A percentile compares a stretch with the other conserved stretches of the same genome.
Evolutionary conservation across 2,329 filamentous ascomycete species (phyloP).

Genomic region (Trichoderma sp.): DNA sequence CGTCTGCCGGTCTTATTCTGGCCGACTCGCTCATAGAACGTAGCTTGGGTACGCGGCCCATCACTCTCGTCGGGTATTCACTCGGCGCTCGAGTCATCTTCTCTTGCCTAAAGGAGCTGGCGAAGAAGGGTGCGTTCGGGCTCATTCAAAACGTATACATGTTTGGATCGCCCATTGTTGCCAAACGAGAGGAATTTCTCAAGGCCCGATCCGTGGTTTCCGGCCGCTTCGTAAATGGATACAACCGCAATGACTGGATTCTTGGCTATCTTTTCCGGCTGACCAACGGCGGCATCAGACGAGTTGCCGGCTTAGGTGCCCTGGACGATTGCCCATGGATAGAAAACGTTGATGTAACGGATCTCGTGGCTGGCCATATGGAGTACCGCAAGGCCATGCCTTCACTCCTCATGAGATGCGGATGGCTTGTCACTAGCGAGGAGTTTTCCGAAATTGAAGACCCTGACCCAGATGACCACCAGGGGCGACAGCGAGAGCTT

Average conservation of each 20-base stretch:
- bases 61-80: constrained; percentile 93
- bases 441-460: constrained; percentile 98
- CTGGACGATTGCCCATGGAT: constrained; percentile 75
- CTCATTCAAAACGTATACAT: constrained; percentile 93
- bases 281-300: constrained; percentile 86
- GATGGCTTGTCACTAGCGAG: constrained; percentile 87
- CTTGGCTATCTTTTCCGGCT: constrained; percentile 92
- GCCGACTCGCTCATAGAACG: constrained; percentile 91
- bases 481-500: constrained; percentile 81
- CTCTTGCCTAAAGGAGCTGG: constrained; percentile 82
- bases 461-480: constrained; percentile 91
- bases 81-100: constrained; percentile 91
- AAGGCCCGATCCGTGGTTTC: constrained; percentile 78
- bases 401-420: constrained; percentile 77
- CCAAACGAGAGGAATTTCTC: constrained; percentile 85
- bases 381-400: constrained; percentile 94
- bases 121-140: constrained; percentile 78
- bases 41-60: constrained; percentile 84
- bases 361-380: constrained; percentile 89
- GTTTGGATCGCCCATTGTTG: constrained; percentile 88
- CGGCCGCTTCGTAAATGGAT: constrained; percentile 93
- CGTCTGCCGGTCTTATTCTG: constrained; percentile 83
- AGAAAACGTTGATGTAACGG: constrained; percentile 87
- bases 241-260: constrained; percentile 95
- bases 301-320: constrained; percentile 77